These are phyloP conservation scores for Olyra latifolia DNA, from an alignment of 176 grass and related monocot genomes.

Conservation along the genomic window DNA sequence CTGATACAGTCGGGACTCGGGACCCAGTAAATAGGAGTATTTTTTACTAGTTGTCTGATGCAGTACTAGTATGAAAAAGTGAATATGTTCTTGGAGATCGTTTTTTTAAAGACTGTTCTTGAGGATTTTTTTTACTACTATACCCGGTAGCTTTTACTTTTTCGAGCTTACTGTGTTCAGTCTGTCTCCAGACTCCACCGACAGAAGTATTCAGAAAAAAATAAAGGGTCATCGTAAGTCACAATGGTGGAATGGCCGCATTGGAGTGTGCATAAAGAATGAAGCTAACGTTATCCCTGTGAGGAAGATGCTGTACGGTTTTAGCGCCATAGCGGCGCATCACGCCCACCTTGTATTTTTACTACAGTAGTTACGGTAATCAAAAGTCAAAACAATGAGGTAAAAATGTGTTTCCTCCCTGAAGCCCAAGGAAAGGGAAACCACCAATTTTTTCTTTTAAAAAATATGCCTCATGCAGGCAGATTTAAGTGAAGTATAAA, in stretches of 20 bases:
- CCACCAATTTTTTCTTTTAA: not conserved
- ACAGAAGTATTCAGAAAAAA: conserved; percentile 4
- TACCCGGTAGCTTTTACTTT: not conserved
- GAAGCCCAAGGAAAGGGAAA: too few relatives aligned
- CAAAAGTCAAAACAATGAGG: not conserved
- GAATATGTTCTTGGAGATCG: not conserved
- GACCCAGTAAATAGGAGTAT: not conserved
- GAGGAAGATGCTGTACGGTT: not conserved
- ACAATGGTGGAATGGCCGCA: not conserved
- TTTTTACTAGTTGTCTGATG: conserved; percentile 26
- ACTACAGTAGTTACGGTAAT: not conserved
- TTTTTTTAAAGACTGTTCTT: too few relatives aligned
- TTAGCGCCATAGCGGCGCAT: not conserved
- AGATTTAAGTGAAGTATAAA: not conserved
- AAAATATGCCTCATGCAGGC: not conserved
- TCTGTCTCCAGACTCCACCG: conserved; percentile 1
- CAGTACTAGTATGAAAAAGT: not conserved
- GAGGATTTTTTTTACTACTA: too few relatives aligned
- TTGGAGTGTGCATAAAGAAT: not conserved
- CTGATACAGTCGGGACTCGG: not conserved
- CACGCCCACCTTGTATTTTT: not conserved
- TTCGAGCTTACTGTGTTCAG: not conserved
- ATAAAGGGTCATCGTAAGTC: not conserved
- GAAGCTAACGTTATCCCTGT: not conserved
- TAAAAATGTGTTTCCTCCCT: not conserved